Evolutionary conservation across 2,329 filamentous ascomycete species (phyloP).

Genomic region (Arthroderma sp.): DNA sequence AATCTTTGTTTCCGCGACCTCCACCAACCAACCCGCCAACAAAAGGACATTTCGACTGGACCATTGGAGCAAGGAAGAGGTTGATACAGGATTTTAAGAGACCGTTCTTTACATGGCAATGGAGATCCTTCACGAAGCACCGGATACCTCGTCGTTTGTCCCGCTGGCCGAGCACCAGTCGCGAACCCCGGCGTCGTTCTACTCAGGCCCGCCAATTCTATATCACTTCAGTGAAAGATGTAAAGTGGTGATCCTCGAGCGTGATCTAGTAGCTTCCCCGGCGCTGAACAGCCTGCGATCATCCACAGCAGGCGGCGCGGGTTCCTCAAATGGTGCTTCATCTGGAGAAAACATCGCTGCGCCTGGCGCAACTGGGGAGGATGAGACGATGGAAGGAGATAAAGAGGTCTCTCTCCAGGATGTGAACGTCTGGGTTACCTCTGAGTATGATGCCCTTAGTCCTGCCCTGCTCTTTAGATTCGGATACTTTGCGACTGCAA

Average conservation of each 20-base stretch:
- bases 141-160: conserved; percentile 31
- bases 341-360: conserved; percentile 6
- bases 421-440: conserved; percentile 38
- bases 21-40: neutral
- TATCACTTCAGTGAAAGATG: conserved; percentile 37
- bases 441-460: conserved; percentile 30
- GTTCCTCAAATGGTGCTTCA: neutral
- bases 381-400: conserved; percentile 13
- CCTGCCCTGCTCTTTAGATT: neutral
- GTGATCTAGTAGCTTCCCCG: conserved; percentile 28
- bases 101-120: conserved; percentile 19
- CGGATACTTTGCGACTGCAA: neutral
- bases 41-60: neutral
- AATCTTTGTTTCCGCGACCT: neutral
- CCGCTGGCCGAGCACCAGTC: conserved; percentile 37
- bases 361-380: neutral
- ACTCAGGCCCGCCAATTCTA: conserved; percentile 35
- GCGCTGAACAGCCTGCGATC: conserved; percentile 23
- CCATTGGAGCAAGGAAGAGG: neutral
- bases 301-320: conserved; percentile 10
- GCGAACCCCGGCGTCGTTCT: conserved; percentile 38
- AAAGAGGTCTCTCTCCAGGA: conserved; percentile 29
- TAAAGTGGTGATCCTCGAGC: conserved; percentile 33
- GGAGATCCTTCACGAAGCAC: conserved; percentile 32
- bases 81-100: neutral